Percentiles rank a stretch among this genome's conserved stretches.
Conservation (phyloP, 1,139 yeast genomes). For the Suhomyces guaymorum region DNA sequence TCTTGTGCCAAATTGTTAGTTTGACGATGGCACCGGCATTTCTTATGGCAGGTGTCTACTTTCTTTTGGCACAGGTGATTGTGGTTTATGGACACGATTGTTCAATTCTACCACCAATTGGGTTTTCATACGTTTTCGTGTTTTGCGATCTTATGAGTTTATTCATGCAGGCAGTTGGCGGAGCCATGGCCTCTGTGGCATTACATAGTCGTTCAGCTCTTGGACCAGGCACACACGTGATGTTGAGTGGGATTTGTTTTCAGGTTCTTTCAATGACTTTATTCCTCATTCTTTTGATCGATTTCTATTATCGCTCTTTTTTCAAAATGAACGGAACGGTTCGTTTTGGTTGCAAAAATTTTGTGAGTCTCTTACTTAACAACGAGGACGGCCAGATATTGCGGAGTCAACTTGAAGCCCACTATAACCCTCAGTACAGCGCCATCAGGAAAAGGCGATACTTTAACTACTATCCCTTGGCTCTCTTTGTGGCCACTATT, state of each 20-base stretch:
- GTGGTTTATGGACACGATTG: constrained; percentile 30
- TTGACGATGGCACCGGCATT: constrained; percentile 44
- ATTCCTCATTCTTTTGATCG: constrained; percentile 29
- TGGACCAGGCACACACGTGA: constrained; percentile 31
- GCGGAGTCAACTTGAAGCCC: constrained; percentile 19
- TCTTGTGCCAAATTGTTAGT: constrained; percentile 35
- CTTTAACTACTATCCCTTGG: constrained; percentile 28
- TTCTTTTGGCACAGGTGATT: constrained; percentile 35
- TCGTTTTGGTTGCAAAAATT: constrained; percentile 14
- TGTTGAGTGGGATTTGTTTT: constrained; percentile 42
- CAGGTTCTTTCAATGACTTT: constrained; percentile 41
- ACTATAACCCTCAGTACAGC: constrained; percentile 20
- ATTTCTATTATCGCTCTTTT: constrained; percentile 27
- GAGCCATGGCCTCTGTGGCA: constrained; percentile 34
- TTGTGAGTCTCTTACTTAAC: constrained; percentile 24
- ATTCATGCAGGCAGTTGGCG: constrained; percentile 40
- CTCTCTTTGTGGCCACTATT: constrained; percentile 21
- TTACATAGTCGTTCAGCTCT: constrained; percentile 20
- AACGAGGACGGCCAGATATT: constrained; percentile 22
- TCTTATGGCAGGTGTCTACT: constrained; percentile 43
- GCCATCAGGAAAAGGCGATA: constrained; percentile 19
- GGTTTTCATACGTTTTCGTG: constrained; percentile 39
- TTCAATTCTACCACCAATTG: constrained; percentile 32
- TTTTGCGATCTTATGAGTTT: constrained; percentile 36
- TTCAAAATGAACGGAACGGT: constrained; percentile 23